Evolutionary conservation across 805 yeast species (phyloP).

Genomic region (Starmerella stellata): DNA sequence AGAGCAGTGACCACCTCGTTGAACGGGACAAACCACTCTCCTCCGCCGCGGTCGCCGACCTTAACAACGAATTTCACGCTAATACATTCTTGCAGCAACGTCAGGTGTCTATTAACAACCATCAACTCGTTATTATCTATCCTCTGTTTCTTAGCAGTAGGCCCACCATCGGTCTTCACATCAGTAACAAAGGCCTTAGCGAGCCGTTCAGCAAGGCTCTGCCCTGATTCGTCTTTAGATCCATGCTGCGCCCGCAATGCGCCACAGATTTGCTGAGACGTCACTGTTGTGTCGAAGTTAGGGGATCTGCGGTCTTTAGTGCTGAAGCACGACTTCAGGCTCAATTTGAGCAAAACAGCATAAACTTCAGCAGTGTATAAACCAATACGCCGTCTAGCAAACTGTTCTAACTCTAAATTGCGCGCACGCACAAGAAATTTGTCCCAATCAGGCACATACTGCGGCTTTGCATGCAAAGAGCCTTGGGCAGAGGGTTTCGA

Average conservation of each 20-base stretch:
- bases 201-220: constrained; percentile 3
- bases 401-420: constrained; percentile 40
- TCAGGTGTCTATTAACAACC: constrained; percentile 45
- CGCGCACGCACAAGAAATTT: constrained; percentile 54
- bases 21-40: constrained; percentile 29
- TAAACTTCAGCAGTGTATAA: constrained; percentile 47
- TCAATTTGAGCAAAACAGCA: constrained; percentile 33
- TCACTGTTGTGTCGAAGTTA: constrained; percentile 13
- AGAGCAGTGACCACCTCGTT: constrained; percentile 18
- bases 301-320: constrained; percentile 19
- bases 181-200: constrained; percentile 8
- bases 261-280: constrained; percentile 11
- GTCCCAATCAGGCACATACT: constrained; percentile 45
- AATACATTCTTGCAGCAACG: constrained; percentile 36
- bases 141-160: constrained; percentile 19
- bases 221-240: neutral
- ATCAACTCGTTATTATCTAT: constrained; percentile 8
- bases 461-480: too few species aligned
- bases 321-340: constrained; percentile 30
- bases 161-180: constrained; percentile 15
- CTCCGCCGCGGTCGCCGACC: constrained; percentile 37
- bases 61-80: constrained; percentile 39
- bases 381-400: constrained; percentile 56
- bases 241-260: too few species aligned
- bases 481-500: constrained; percentile 16